phyloP scores from a whole-genome alignment of 306 rosid genomes.

The Bauhinia variegata region DNA sequence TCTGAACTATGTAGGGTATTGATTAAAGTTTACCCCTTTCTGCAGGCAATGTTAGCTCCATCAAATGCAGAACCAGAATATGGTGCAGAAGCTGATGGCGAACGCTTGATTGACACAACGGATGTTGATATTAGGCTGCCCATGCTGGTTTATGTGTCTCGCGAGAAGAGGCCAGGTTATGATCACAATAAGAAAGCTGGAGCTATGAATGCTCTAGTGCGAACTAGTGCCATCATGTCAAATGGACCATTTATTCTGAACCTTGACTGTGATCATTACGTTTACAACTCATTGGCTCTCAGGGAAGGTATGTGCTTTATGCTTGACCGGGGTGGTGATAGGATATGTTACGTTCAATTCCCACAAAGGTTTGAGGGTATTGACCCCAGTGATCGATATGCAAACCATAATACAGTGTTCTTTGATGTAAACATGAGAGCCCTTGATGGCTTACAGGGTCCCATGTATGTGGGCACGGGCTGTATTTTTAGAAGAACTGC shows the following conservation, averaged over 20 bases:
- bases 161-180: constrained; percentile 81
- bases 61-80: constrained; percentile 73
- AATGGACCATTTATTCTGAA: constrained; percentile 88
- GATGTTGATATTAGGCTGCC: constrained; percentile 77
- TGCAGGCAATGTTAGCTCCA: constrained; percentile 89
- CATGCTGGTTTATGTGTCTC: constrained; percentile 82
- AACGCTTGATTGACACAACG: constrained; percentile 70
- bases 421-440: constrained; percentile 90
- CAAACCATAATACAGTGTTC: constrained; percentile 87
- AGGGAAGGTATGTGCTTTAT: constrained; percentile 94
- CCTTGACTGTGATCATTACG: constrained; percentile 87
- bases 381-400: constrained; percentile 81
- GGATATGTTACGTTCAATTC: constrained; percentile 82
- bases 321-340: constrained; percentile 89
- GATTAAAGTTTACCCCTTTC: background rate
- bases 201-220: constrained; percentile 86
- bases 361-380: constrained; percentile 91
- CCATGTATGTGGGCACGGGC: constrained; percentile 90
- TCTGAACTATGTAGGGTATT: background rate
- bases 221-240: constrained; percentile 88
- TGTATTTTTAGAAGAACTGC: constrained; percentile 87
- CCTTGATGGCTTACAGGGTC: constrained; percentile 88
- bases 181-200: constrained; percentile 95
- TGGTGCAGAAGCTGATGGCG: constrained; percentile 65
- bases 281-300: constrained; percentile 77